Conservation (phyloP, 2,329 filamentous ascomycete species). For the Arthrobotrys iridis region DNA sequence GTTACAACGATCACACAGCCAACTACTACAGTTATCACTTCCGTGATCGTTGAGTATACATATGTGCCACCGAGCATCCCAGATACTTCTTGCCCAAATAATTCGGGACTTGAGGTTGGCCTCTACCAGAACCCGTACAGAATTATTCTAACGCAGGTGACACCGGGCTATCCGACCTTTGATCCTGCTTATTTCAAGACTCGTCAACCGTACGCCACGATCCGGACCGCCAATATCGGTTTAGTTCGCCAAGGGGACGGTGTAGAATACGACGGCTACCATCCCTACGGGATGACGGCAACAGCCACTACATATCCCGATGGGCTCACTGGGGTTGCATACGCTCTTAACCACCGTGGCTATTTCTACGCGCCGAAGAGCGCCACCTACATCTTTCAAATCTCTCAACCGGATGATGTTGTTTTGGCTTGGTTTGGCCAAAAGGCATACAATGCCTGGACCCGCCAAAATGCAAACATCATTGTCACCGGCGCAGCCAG, state of each 20-base stretch:
- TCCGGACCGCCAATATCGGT: background rate
- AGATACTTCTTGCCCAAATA: background rate
- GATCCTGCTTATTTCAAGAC: constrained; percentile 5
- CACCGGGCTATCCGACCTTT: background rate
- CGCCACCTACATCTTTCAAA: constrained; percentile 18
- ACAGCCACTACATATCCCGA: background rate
- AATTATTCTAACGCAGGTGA: background rate
- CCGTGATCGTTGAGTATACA: background rate
- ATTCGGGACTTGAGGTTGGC: constrained; percentile 23
- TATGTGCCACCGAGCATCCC: background rate
- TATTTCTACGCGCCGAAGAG: constrained; percentile 32
- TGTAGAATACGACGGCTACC: background rate
- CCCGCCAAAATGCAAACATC: background rate
- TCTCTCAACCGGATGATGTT: background rate
- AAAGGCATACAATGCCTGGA: constrained; percentile 2
- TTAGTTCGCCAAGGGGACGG: background rate
- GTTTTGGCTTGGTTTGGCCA: constrained; percentile 11
- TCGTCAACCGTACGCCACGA: background rate
- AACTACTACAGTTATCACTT: background rate
- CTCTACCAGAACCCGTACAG: constrained; percentile 13
- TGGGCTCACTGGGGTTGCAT: background rate
- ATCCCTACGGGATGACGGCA: constrained; percentile 16
- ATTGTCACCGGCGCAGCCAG: background rate
- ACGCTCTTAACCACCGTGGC: constrained; percentile 20
- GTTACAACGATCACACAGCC: background rate